Conservation (phyloP, 225 moss, liverwort and hornwort genomes). For the Physcomitrium patens region DNA sequence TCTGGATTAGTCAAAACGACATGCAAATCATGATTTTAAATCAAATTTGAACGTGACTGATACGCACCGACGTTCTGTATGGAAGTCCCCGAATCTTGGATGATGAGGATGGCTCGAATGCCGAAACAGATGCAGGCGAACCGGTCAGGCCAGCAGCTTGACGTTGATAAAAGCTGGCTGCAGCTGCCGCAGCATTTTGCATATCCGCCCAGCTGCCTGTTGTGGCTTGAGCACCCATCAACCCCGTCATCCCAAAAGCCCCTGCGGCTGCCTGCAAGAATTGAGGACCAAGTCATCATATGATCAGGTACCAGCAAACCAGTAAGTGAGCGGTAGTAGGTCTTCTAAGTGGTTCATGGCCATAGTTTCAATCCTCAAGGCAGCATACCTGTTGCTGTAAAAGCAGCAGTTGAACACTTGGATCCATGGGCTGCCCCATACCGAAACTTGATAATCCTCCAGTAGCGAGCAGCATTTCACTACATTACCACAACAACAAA, state of each 20-base stretch:
- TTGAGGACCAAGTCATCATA: background rate
- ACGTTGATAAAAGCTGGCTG: slow-evolving; percentile 95
- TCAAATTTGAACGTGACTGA: background rate
- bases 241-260: slow-evolving; percentile 91
- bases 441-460: slow-evolving; percentile 96
- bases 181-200: slow-evolving; percentile 98
- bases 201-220: slow-evolving; percentile 98
- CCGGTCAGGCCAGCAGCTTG: slow-evolving; percentile 87
- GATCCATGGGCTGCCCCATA: slow-evolving; percentile 94
- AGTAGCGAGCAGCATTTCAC: slow-evolving; percentile 96
- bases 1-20: background rate
- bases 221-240: slow-evolving; percentile 91
- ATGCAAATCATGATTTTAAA: background rate
- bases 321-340: background rate
- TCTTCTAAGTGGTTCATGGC: background rate
- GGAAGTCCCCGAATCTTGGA: slow-evolving; percentile 93
- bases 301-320: background rate
- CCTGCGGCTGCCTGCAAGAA: slow-evolving; percentile 81
- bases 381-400: slow-evolving; percentile 89
- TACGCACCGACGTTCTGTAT: slow-evolving; percentile 94
- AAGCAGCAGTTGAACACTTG: slow-evolving; percentile 89
- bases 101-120: slow-evolving; percentile 86
- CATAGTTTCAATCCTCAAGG: background rate
- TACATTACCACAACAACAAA: slow-evolving; percentile 25
- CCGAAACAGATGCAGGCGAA: slow-evolving; percentile 62